Base-by-base conservation (phyloP, 768 basidiomycete genomes). In the Boletus patriciae region DNA sequence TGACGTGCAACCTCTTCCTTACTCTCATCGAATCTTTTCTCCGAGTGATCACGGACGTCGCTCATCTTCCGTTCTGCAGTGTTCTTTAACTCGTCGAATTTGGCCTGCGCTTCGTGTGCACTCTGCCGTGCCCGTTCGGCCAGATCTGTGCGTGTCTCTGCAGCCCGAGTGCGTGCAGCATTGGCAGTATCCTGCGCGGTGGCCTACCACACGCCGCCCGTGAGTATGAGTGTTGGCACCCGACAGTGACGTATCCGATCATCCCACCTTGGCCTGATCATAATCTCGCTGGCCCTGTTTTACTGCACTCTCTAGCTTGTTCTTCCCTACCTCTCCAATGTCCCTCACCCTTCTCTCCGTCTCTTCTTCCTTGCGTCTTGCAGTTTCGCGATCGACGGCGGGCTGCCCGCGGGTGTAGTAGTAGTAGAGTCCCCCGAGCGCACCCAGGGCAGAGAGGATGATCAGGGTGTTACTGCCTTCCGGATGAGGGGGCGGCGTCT, bases 371-470 rank as follows among this genome's bases (percentile, higher is more conserved):
- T 70, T 68, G 15, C 60, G 65, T 45, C 70, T 62, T n/a, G 63
- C 69, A 18, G 44, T 41, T 43, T 66, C 65, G 21, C 60, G 64
- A 44, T 66, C 57, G 33, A 66, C 52, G 1, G 58, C 63, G 34
- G 60, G 55, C 23, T 58, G 42, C 36, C 62, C 66, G 46, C 59
- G 65, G n/a, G 65, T 60, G 65, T 73, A 75, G 61, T 75, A 78
- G 51, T 73, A 72, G 60, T 76, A 77, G 37, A 72, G 57, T 13
- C 67, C 75, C 4, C 70, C 77, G 46, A 74, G 65, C 2, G 70
- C 73, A 8, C 66, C 74, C 34, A 66, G 55, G 13, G 71, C 70
- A 18, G 72, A 63, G 41, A 74, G 65, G 38, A 68, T 31, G 50
- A 76, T 66, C 42, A 71, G 38, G 18, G 63, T 62, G 49, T 67